Evolutionary conservation across 805 yeast species (phyloP), one percentile per base, ranked within the genome.

Genomic region (Suhomyces vadensis): DNA sequence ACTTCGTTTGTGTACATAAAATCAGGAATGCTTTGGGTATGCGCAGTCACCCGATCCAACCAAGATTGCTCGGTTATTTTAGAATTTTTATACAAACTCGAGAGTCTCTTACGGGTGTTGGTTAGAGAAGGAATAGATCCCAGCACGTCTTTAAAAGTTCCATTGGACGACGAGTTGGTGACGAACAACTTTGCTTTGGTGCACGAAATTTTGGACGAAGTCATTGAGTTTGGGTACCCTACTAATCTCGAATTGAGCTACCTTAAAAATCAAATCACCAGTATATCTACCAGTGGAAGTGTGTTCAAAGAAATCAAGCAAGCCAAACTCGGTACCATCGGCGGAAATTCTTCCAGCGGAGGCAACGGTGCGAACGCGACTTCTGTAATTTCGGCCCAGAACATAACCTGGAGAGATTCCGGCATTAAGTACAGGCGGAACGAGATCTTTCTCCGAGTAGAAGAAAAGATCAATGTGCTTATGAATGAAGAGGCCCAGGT

Each of bases 11-110:
- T 89, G 42, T 91, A 89, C 57, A 82, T 87, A 38, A 79, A 79
- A 51, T 71, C 76, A 22, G 74, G 73, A 10, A 69, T 75, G 40
- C 54, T 92, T 11, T 94, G 95, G 85, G 55, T 89, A 6, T 95
- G 91, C 8, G 95, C 91, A 0, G 90, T 91, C n/a, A 81, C 95
- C 1, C 77, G 97, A 49, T 83, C 89, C 35, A 94, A 92, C 59
- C 87, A 84, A 27, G 97, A 92, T 60, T 90, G 91, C 25, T 79
- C 90, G 1, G 63, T 81, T 3, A 78, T 91, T 1, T 79, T 90
- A 58, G 97, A 92, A 67, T 87, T 85, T 56, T 66, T 92, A 17
- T 81, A 81, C 65, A 77, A 78, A 46, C 67, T 92, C 19, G 77
- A 80, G 42, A 63, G 68, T 5, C 57, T 88, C 1, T 65, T 89